A percentile compares a stretch with the other conserved stretches of the same genome.
Conservation (phyloP, 441 rosid species). For the Populus hybrid region DNA sequence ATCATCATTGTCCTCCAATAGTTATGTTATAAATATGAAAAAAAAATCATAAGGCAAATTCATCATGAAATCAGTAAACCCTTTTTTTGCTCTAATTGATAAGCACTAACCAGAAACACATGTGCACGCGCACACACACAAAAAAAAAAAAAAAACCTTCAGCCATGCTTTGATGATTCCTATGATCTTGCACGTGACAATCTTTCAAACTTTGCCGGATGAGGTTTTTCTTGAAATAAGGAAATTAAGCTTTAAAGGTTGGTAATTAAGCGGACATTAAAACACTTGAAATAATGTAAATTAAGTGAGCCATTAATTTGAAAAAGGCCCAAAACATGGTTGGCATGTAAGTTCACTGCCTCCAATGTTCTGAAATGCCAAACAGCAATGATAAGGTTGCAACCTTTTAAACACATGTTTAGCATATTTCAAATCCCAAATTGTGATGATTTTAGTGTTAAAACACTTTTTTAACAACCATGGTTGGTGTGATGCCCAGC, state of each 20-base stretch:
- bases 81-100: background rate
- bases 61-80: background rate
- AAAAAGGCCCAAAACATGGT: background rate
- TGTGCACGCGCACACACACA: rapidly evolving
- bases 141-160: background rate
- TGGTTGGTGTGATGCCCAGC: background rate
- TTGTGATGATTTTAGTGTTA: background rate
- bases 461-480: background rate
- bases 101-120: background rate
- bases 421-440: background rate
- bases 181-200: background rate
- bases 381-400: background rate
- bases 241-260: background rate
- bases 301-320: background rate
- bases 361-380: background rate
- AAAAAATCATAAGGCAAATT: background rate
- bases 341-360: background rate
- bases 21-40: background rate
- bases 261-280: background rate
- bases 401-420: background rate
- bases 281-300: background rate
- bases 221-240: background rate
- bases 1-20: background rate
- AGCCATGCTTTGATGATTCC: background rate
- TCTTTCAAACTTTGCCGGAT: background rate